Conservation (phyloP, 2,329 filamentous ascomycete genomes). For the Arthroderma sp. region DNA sequence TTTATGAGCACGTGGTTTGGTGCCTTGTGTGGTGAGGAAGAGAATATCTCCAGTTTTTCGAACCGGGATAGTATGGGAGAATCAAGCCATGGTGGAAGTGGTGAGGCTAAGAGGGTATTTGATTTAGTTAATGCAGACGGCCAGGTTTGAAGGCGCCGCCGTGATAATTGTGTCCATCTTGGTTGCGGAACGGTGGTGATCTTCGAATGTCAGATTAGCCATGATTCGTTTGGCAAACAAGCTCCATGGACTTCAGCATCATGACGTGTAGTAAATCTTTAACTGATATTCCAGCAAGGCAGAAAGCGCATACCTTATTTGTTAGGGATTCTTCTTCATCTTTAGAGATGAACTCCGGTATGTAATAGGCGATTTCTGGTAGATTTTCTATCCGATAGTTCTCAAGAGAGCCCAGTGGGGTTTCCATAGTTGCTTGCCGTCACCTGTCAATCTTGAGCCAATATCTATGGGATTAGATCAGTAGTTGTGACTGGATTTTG, state of each 20-base stretch:
- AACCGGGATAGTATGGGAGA: slow-evolving; percentile 52
- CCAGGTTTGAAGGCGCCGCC: slow-evolving; percentile 80
- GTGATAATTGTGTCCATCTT: slow-evolving; percentile 76
- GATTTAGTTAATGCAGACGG: slow-evolving; percentile 66
- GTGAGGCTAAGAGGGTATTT: slow-evolving; percentile 59
- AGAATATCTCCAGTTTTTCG: slow-evolving; percentile 37
- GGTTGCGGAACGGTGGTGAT: slow-evolving; percentile 52
- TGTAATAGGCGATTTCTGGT: slow-evolving; percentile 55
- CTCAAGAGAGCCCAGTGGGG: slow-evolving; percentile 12
- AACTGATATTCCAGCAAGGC: not conserved
- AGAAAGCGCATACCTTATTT: slow-evolving; percentile 45
- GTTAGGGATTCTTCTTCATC: slow-evolving; percentile 62
- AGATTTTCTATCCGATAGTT: slow-evolving; percentile 20
- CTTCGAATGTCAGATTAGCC: slow-evolving; percentile 21
- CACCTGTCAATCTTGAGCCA: too few relatives aligned
- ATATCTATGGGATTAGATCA: too few relatives aligned
- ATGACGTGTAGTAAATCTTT: not conserved
- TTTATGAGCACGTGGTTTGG: slow-evolving; percentile 93
- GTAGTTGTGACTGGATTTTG: too few relatives aligned
- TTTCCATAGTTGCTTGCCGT: not conserved
- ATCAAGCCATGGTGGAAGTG: slow-evolving; percentile 61
- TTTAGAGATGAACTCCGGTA: slow-evolving; percentile 66
- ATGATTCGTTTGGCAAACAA: not conserved
- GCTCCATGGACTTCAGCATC: not conserved
- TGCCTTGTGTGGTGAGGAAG: slow-evolving; percentile 53